Conservation (phyloP, 768 basidiomycete species). For the Boletus sensibilis region DNA sequence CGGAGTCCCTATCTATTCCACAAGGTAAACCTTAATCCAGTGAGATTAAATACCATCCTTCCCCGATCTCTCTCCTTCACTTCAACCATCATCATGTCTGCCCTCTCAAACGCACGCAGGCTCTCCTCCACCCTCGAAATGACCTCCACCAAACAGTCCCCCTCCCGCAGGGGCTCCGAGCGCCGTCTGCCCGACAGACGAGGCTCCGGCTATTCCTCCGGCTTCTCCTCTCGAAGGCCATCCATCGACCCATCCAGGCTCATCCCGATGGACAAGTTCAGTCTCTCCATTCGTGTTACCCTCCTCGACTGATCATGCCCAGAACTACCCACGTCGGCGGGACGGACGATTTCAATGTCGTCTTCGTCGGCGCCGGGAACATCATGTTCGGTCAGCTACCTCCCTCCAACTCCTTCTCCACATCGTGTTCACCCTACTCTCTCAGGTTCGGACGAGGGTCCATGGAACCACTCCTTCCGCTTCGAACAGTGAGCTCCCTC, state of each 20-base stretch:
- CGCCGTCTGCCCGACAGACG: constrained; percentile 47
- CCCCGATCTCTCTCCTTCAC: not conserved
- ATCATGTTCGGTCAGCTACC: constrained; percentile 88
- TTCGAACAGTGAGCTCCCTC: constrained; percentile 68
- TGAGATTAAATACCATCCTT: constrained; percentile 10
- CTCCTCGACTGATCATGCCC: constrained; percentile 15
- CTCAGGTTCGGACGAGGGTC: constrained; percentile 81
- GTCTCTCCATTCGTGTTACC: constrained; percentile 4
- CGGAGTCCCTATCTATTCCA: not conserved
- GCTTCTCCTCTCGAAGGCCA: constrained; percentile 56
- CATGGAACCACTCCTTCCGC: constrained; percentile 92
- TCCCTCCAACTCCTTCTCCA: not conserved
- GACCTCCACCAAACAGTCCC: constrained; percentile 28
- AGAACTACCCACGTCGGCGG: constrained; percentile 55
- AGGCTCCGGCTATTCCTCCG: constrained; percentile 44
- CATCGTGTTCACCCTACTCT: constrained; percentile 6
- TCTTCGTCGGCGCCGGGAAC: constrained; percentile 94
- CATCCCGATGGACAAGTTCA: constrained; percentile 77
- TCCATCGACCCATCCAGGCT: constrained; percentile 80
- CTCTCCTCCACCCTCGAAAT: constrained; percentile 32
- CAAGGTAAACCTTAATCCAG: constrained; percentile 16
- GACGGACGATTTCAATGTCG: constrained; percentile 82
- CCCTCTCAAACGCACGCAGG: constrained; percentile 21
- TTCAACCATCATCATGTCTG: constrained; percentile 21
- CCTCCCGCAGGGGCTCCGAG: constrained; percentile 47